Base-by-base conservation (phyloP, 2,329 filamentous ascomycete species). In the Septoria petroselini region DNA sequence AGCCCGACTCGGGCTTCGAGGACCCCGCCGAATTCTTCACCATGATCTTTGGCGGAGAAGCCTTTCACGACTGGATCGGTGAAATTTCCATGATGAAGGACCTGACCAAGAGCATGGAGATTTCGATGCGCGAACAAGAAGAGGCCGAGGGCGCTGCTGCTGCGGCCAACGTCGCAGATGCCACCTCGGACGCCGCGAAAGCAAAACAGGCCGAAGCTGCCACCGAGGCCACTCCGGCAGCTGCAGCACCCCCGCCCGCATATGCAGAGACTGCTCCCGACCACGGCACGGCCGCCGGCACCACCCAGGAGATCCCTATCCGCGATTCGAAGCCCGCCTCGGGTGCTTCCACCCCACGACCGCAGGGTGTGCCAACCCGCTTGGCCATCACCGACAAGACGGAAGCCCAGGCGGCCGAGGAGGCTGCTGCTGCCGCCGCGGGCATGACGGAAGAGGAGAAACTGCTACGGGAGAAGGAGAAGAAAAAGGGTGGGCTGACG, bases 11-110 rank as follows among this genome's bases (percentile, higher is more conserved):
- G 63, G 93, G 93, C 55, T 98, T 98, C 70, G 82, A 86, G 76
- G 93, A 98, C 69, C 93, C 93, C 1, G 81, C 90, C 58, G 93
- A 98, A 72, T 98, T 98, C 79, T 98, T 98, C 74, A 87, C 87
- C 64, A 94, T 91, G 76, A 98, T 98, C 62, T 98, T 98, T 67
- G 93, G 93, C 61, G 93, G 93, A 53, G 91, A 96, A 63, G 90
- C 91, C 9, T 98, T 98, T 65, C 78, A 86, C 54, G 91, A 98
- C 75, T 89, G 93, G 78, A 97, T 98, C 65, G 93, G 93, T 60
- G 93, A 98, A 77, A 95, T 98, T 62, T 93, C 88, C 42, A 82
- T 98, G 50, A 96, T 98, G 88, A 97, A 96, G 75, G 93, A 98
- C 66, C 79, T 98, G 47, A 97, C 91, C 14, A 89, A 90, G 65